Base-by-base conservation (phyloP, 2,329 filamentous ascomycete genomes). In the Colletotrichum australisinense region DNA sequence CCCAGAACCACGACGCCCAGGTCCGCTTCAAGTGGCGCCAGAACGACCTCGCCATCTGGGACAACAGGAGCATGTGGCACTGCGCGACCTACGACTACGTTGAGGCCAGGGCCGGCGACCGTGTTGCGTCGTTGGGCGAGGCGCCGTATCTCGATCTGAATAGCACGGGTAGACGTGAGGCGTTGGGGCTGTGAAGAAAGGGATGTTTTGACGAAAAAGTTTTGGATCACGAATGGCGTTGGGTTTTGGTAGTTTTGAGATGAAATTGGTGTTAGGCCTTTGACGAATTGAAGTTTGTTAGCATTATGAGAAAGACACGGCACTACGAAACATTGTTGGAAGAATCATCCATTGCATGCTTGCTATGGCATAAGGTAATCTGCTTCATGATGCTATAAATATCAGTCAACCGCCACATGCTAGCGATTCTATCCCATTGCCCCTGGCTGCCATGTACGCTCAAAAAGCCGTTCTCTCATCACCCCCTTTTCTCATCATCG, bases 21-120 rank as follows among this genome's bases (percentile, higher is more conserved):
- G 88, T 90, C 9, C 83, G 89, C 4, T 89, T 87, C 76, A 83
- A 83, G 65, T 90, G 88, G 88, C 82, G 81, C 66, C 82, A 85
- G 77, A 88, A 89, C 69, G 87, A 90, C 76, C 78, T 87, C 5
- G 88, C 90, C 1, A 91, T 93, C 75, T 93, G 92, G 92, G 91
- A 93, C 78, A 93, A 93, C 77, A 81, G 86, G 63, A 86, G 81
- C 35, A 87, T 83, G 12, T 85, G 82, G 75, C 85, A 87, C 73
- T 85, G 87, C 49, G 90, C 90, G 0, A 93, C 90, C 0, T 91
- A 89, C 74, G 92, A 93, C 75, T 93, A 92, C 14, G 83, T 76
- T 4, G 84, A 82, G 7, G 83, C 83, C 1, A 78, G 85, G 4
- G 80, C 80, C n/a, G 85, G 85, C 4, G 82, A 86, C 68, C 78